Conservation (phyloP, 2,329 filamentous ascomycete genomes). For the Ascochyta fabae region DNA sequence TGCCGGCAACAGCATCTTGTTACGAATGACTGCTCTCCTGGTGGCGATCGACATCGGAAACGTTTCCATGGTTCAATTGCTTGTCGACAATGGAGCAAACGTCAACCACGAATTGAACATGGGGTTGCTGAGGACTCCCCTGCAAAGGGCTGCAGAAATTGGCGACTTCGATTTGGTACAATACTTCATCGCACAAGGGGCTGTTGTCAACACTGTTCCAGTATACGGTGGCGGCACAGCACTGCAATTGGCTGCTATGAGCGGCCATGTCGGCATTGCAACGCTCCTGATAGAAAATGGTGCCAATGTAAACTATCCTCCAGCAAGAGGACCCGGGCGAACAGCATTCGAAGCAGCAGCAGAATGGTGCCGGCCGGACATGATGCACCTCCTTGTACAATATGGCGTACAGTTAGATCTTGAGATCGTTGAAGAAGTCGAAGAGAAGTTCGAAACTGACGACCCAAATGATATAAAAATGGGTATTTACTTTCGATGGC, state of each 20-base stretch:
- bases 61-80: neutral
- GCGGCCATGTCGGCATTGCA: slow-evolving; percentile 13
- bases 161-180: slow-evolving; percentile 15
- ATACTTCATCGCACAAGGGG: slow-evolving; percentile 6
- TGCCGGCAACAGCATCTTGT: neutral
- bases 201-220: neutral
- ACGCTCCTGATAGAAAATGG: slow-evolving; percentile 9
- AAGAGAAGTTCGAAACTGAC: neutral
- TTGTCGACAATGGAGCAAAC: slow-evolving; percentile 1
- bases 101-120: neutral
- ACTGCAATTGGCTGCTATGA: slow-evolving; percentile 18
- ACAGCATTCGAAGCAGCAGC: slow-evolving; percentile 20
- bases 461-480: neutral
- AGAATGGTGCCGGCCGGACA: slow-evolving; percentile 15
- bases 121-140: slow-evolving; percentile 12
- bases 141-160: slow-evolving; percentile 19
- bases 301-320: slow-evolving; percentile 9
- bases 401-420: slow-evolving; percentile 8
- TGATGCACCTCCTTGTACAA: slow-evolving; percentile 11
- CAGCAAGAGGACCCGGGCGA: slow-evolving; percentile 14
- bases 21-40: slow-evolving; percentile 3
- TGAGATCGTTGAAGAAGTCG: neutral
- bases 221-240: slow-evolving; percentile 12
- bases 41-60: slow-evolving; percentile 7
- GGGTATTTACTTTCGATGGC: neutral